phyloP scores from a whole-genome alignment of 2,329 filamentous ascomycete species.

The Diaporthe capsici region DNA sequence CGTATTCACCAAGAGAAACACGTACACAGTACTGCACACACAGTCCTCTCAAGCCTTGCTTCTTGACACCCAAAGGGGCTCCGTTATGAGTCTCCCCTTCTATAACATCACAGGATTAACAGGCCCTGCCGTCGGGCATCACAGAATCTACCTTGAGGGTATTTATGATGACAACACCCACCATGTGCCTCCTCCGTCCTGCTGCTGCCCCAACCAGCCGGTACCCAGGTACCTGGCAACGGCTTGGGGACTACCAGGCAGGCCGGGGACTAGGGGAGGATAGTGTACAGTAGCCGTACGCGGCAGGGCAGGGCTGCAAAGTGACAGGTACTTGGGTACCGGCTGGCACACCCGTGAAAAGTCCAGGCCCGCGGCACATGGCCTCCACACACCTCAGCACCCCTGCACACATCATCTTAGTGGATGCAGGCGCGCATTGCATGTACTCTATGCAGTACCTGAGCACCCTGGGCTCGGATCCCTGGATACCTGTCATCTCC shows the following conservation, averaged over 20 bases:
- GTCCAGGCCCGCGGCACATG: constrained; percentile 28
- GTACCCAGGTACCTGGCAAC: not conserved
- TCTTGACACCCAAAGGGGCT: too few species aligned
- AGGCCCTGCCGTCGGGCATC: not conserved
- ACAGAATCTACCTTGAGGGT: not conserved
- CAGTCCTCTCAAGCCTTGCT: not conserved
- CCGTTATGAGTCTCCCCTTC: not conserved
- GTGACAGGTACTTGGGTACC: constrained; percentile 22
- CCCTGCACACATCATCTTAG: constrained; percentile 32
- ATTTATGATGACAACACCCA: not conserved
- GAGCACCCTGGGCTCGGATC: constrained; percentile 18
- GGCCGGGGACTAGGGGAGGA: not conserved
- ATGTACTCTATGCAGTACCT: not conserved
- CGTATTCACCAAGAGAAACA: not conserved
- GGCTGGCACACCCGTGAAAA: constrained; percentile 6
- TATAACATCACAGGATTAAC: not conserved
- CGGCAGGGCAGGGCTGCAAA: constrained; percentile 8
- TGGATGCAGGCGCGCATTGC: constrained; percentile 23
- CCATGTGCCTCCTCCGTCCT: not conserved
- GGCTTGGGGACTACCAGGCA: not conserved
- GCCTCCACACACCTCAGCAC: constrained; percentile 16
- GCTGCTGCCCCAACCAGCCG: not conserved
- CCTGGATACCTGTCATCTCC: constrained; percentile 23
- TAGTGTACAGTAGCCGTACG: not conserved
- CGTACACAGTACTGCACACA: not conserved